Evolutionary conservation across 306 rosid genomes (phyloP), one percentile per base, ranked within the genome.

Genomic region (Cicer judaicum): DNA sequence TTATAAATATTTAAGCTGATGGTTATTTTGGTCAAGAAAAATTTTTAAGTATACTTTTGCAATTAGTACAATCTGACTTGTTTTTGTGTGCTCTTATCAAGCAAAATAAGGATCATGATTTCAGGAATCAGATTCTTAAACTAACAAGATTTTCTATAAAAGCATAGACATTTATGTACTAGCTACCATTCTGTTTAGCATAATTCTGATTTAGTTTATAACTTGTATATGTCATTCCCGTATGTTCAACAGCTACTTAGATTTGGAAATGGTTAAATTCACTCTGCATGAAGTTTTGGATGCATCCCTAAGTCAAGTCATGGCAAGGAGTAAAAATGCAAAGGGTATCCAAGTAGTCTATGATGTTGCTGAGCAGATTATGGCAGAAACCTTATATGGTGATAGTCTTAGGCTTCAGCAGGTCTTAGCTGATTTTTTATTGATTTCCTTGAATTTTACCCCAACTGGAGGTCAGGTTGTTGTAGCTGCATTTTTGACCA

Each of bases 201-300:
- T 29, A 29, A 29, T 29, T 29, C 36, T 29, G 34, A 24, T 24
- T 24, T 24, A 24, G 34, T 24, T 24, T 24, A 24, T 24, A 24
- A 24, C 34, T 24, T 24, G 34, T 24, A 3, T 29, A 29, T 29
- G 36, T 5, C 36, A 29, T 29, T 29, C 36, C 36, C 36, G 5
- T 0, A 29, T 29, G 36, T 62, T 70, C 15, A 36, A 75, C 88
- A 94, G 97, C 64, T 92, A 89, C 80, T 69, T 87, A 73, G 92
- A 94, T 79, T 81, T 94, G 40, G 99, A 94, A 85, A 94, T 90
- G 97, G 95, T 82, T 11, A 91, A 91, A 74, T 94, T 94, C 83
- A 87, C 93, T 24, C 78, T 92, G 78, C 87, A 85, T 39, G 97
- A 94, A 14, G 88, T 92, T 10, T 74, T 94, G 85, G 72, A 76